These are phyloP conservation scores for Cryphonectria radicalis DNA, from an alignment of 2,329 filamentous ascomycete species.

Conservation along the genomic window DNA sequence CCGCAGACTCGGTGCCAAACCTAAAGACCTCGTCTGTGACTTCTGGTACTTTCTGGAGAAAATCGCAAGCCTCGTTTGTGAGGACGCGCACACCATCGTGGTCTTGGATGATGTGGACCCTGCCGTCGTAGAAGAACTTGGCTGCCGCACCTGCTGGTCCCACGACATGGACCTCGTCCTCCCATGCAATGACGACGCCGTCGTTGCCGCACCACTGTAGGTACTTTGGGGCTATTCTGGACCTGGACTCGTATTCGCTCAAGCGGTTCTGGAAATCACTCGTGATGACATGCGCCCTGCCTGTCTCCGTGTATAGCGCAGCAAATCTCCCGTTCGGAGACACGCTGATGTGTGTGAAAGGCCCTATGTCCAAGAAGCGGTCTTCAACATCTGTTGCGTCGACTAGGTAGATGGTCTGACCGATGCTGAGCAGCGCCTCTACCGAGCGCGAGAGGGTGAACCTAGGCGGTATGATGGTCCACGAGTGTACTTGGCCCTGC, in stretches of 20 bases:
- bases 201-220: conserved; percentile 97
- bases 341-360: conserved; percentile 87
- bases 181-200: conserved; percentile 91
- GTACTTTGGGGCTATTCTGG: conserved; percentile 82
- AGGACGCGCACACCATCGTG: conserved; percentile 87
- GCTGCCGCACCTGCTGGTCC: conserved; percentile 78
- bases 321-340: conserved; percentile 90
- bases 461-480: conserved; percentile 85
- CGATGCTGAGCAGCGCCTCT: conserved; percentile 86
- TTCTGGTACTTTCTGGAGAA: conserved; percentile 89
- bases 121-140: conserved; percentile 86
- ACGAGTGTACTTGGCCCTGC: conserved; percentile 79
- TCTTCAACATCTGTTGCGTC: conserved; percentile 92
- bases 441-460: conserved; percentile 91
- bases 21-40: conserved; percentile 89
- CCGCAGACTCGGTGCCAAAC: conserved; percentile 83
- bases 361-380: conserved; percentile 85
- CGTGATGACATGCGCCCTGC: conserved; percentile 89
- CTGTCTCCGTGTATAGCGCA: conserved; percentile 83
- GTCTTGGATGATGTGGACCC: conserved; percentile 83
- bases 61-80: conserved; percentile 94
- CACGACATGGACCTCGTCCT: conserved; percentile 94
- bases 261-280: conserved; percentile 93
- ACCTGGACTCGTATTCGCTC: conserved; percentile 88
- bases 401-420: conserved; percentile 80